Conservation (phyloP, 208 protist species). For the Leishmania aethiopica region DNA sequence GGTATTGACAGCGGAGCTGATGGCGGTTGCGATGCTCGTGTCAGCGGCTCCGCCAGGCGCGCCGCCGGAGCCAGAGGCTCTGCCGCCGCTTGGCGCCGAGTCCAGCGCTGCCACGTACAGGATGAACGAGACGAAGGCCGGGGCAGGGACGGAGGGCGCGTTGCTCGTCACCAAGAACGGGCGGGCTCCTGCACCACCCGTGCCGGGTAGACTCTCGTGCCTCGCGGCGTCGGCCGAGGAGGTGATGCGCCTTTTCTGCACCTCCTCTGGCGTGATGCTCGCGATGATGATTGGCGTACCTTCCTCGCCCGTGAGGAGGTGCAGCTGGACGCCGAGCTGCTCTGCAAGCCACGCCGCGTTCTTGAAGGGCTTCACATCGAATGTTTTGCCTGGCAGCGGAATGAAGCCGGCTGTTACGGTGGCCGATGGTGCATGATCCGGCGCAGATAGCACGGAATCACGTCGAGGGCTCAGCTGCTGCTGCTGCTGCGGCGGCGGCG, state of each 20-base stretch:
- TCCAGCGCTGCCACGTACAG: conserved; percentile 32
- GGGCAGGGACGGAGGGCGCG: not conserved
- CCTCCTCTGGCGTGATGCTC: conserved; percentile 25
- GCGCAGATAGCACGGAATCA: not conserved
- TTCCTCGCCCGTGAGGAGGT: conserved; percentile 36
- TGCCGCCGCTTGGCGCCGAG: not conserved
- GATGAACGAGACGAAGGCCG: conserved; percentile 20
- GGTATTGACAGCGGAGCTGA: conserved; percentile 17
- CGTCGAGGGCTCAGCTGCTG: conserved; percentile 1
- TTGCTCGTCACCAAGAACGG: not conserved
- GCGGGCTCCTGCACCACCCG: not conserved
- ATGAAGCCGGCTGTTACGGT: conserved; percentile 10
- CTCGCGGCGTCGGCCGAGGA: not conserved
- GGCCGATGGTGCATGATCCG: not conserved
- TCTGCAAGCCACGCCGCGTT: conserved; percentile 45
- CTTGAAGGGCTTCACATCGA: conserved; percentile 70
- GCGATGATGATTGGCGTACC: conserved; percentile 43
- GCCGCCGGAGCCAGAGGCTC: conserved; percentile 1
- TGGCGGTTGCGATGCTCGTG: conserved; percentile 12
- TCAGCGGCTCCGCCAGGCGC: conserved; percentile 12
- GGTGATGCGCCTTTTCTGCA: not conserved
- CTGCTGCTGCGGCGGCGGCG: not conserved
- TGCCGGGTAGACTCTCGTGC: not conserved
- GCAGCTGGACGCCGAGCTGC: conserved; percentile 54
- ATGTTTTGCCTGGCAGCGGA: conserved; percentile 51